Conservation (phyloP, 2,329 filamentous ascomycete genomes). For the Septoria petroselini region DNA sequence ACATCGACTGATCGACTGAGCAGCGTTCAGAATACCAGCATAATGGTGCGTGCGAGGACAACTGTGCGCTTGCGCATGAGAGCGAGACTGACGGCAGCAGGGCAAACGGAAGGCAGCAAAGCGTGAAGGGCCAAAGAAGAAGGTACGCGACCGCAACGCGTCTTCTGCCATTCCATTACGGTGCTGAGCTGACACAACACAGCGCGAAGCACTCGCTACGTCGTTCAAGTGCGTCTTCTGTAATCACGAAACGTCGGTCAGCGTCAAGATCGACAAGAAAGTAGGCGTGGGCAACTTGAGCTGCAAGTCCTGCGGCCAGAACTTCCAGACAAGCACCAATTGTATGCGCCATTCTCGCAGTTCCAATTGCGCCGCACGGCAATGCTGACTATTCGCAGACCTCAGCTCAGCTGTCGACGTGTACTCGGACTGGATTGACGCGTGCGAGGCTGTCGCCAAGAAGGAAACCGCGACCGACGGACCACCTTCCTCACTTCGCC, state of each 20-base stretch:
- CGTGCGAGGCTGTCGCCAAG: conserved; percentile 72
- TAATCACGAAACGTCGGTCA: conserved; percentile 92
- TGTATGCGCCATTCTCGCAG: conserved; percentile 55
- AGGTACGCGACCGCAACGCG: conserved; percentile 10
- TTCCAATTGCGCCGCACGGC: background rate
- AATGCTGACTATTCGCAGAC: conserved; percentile 53
- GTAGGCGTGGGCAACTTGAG: conserved; percentile 76
- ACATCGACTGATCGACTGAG: background rate
- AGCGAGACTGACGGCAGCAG: conserved; percentile 40
- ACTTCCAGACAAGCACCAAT: conserved; percentile 89
- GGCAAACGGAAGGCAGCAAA: conserved; percentile 90
- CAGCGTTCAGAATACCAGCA: background rate
- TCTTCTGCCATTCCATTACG: background rate
- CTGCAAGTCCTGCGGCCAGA: conserved; percentile 91
- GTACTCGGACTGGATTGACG: conserved; percentile 97
- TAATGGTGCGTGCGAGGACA: background rate
- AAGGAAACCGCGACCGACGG: conserved; percentile 40
- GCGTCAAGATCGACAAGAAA: conserved; percentile 92
- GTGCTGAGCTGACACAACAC: background rate
- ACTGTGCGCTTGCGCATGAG: background rate
- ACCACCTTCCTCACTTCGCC: conserved; percentile 15
- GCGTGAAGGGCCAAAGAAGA: conserved; percentile 74
- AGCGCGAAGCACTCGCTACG: conserved; percentile 62
- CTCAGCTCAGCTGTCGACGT: conserved; percentile 90
- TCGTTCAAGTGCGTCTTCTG: conserved; percentile 97